phyloP scores from a whole-genome alignment of 768 basidiomycete species.

The Pisolithus marmoratus region DNA sequence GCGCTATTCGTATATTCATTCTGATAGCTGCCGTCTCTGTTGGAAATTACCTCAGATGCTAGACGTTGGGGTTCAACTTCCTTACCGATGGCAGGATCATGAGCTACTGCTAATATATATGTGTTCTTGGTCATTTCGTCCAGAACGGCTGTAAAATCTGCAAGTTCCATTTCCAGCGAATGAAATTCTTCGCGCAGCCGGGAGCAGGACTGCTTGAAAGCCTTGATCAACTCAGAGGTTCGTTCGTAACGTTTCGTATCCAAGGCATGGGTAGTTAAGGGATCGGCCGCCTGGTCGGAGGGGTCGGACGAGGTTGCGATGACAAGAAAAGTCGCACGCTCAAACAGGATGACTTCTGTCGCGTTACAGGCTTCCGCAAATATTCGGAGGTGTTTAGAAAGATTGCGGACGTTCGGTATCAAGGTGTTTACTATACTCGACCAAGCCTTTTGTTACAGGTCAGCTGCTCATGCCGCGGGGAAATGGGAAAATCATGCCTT shows the following conservation, averaged over 20 bases:
- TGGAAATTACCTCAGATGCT: background rate
- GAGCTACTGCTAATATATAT: slow-evolving; percentile 84
- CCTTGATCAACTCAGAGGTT: slow-evolving; percentile 90
- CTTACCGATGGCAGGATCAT: slow-evolving; percentile 83
- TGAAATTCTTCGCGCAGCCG: slow-evolving; percentile 82
- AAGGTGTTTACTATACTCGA: slow-evolving; percentile 95
- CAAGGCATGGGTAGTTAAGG: slow-evolving; percentile 40
- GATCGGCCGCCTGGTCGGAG: slow-evolving; percentile 21
- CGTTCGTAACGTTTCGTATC: slow-evolving; percentile 76
- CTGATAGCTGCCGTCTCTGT: slow-evolving; percentile 84
- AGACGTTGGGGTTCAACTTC: slow-evolving; percentile 4
- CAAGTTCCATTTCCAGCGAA: slow-evolving; percentile 79
- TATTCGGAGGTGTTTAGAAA: slow-evolving; percentile 80
- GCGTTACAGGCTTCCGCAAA: slow-evolving; percentile 86
- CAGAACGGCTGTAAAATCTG: slow-evolving; percentile 82
- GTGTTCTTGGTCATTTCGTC: slow-evolving; percentile 93
- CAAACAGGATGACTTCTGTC: slow-evolving; percentile 92
- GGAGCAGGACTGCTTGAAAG: slow-evolving; percentile 88
- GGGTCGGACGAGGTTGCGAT: slow-evolving; percentile 64
- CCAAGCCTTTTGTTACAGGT: slow-evolving; percentile 71
- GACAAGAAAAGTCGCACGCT: slow-evolving; percentile 96
- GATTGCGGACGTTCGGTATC: slow-evolving; percentile 89
- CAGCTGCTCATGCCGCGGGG: background rate
- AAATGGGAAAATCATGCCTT: slow-evolving; percentile 46
- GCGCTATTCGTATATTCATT: slow-evolving; percentile 82